These are phyloP conservation scores for Capsicum pubescens DNA, from an alignment of 257 asterid species.

Conservation along the genomic window DNA sequence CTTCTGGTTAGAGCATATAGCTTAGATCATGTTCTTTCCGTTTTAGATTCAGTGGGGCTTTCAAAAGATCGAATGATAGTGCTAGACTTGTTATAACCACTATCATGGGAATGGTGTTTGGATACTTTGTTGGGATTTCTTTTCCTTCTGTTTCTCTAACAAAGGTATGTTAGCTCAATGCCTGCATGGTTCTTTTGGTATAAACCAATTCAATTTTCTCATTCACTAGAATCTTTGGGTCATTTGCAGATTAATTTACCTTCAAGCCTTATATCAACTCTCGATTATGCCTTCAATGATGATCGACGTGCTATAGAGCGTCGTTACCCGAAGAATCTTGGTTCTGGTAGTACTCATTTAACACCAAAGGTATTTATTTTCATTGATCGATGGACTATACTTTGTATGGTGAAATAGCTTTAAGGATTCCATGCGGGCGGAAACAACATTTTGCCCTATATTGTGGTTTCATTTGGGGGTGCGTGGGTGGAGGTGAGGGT, in stretches of 20 bases:
- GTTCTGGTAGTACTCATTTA: slow-evolving; percentile 82
- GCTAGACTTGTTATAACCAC: slow-evolving; percentile 77
- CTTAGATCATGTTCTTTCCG: slow-evolving; percentile 16
- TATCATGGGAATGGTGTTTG: slow-evolving; percentile 88
- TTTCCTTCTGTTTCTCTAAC: slow-evolving; percentile 85
- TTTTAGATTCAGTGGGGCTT: slow-evolving; percentile 67
- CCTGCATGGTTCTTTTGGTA: not conserved
- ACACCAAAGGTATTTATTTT: slow-evolving; percentile 76
- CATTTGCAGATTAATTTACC: slow-evolving; percentile 79
- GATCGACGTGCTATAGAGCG: slow-evolving; percentile 51
- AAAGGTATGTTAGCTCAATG: slow-evolving; percentile 58
- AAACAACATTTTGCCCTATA: not conserved
- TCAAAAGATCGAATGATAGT: slow-evolving; percentile 73
- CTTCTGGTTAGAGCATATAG: not conserved
- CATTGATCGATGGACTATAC: slow-evolving; percentile 1
- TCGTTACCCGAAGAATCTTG: slow-evolving; percentile 92
- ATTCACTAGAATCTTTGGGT: slow-evolving; percentile 29
- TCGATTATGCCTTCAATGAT: slow-evolving; percentile 63
- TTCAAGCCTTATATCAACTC: slow-evolving; percentile 69
- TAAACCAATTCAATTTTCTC: not conserved
- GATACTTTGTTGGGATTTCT: slow-evolving; percentile 90
- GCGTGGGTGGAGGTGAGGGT: too few relatives aligned
- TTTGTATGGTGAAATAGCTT: not conserved
- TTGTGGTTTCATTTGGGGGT: not conserved
- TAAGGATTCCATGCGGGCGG: not conserved